Evolutionary conservation across 768 basidiomycete species (phyloP), one percentile per base, ranked within the genome.

Genomic region (Termitomyces heimii): DNA sequence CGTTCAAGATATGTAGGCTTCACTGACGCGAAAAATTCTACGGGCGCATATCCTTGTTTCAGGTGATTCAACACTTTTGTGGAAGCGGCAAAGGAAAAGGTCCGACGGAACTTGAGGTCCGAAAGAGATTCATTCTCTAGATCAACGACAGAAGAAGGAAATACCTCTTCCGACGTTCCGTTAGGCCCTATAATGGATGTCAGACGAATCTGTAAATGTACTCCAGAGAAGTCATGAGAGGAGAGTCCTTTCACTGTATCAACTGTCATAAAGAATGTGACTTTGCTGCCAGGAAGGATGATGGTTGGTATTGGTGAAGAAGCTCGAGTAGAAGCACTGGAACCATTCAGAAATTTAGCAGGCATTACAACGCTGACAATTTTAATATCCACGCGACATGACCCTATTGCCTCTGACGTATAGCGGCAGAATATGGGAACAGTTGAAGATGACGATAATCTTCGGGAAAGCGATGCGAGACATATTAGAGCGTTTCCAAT

Each of bases 391-490:
- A 97, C 78, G 24, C 93, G 84, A 73, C 95, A 98, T 28, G 92
- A 93, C 1, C 96, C 97, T 62, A 98, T 94, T 1, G 95, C 95
- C 68, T 98, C 96, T 47, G 92, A 82, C 1, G 94, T 97, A 66
- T 95, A 96, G 32, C 90, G 85, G 67, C 93, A 96, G 69, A 93
- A 92, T 66, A 99, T 94, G 1, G 94, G 94, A 16, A 91, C 83
- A 0, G 79, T 82, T n/a, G 84, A 85, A 3, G 81, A 78, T 1
- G 86, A 89, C 3, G 91, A 88, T 37, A 92, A 74, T 54, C 84
- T 79, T 42, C 92, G 85, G 13, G 84, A 85, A 46, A 98, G 78
- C 2, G 94, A 86, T 0, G 88, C 84, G 26, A 99, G 79, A 14
- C 92, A 90, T 54, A 95, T 77, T 31, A 90, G 72, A 0, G 91